Base-by-base conservation (phyloP, 805 yeast genomes). In the Zygotorulaspora danielsina region DNA sequence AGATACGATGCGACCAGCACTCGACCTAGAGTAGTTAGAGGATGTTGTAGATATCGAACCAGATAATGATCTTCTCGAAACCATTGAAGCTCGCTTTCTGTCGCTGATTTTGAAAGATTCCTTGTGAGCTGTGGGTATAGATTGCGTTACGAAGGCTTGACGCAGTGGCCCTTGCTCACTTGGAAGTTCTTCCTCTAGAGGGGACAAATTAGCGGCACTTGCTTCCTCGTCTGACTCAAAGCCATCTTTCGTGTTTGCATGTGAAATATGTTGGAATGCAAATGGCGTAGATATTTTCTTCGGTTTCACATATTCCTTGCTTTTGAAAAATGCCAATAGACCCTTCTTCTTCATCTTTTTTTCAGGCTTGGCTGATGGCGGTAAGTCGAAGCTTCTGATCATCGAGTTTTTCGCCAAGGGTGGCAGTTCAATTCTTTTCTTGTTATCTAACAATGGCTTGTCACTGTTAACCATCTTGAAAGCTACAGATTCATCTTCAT, bases 261-360 rank as follows among this genome's bases (percentile, higher is more conserved):
- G 72, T 6, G 68, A 63, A 15, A 67, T 63, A 48, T 67, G 72
- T 13, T 61, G 64, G 43, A 67, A 67, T 3, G 50, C 65, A 40
- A 57, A 67, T 2, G 72, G 72, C 2, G 65, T 59, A 1, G 70
- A 65, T 9, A 67, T 66, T 31, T 35, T 35, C 26, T 39, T 46
- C 18, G 31, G 13, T 6, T 26, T 32, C 20, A 24, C 38, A 10
- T 38, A 29, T 15, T 52, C 46, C 21, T 48, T 53, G 20, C 50
- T 51, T 42, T 55, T 59, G 42, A 65, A 65, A 17, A 61, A 47
- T n/a, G 49, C 51, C n/a, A 61, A 38, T 11, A 66, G 41, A 15
- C 54, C 59, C 22, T 51, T 54, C 37, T 51, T 54, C 35, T 44
- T 42, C 19, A 39, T 24, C 19, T 34, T 35, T 38, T 26, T 28